These are phyloP conservation scores for Austroboletus novae-zelandiae DNA, from an alignment of 1,284 basidiomycete genomes.

Conservation along the genomic window DNA sequence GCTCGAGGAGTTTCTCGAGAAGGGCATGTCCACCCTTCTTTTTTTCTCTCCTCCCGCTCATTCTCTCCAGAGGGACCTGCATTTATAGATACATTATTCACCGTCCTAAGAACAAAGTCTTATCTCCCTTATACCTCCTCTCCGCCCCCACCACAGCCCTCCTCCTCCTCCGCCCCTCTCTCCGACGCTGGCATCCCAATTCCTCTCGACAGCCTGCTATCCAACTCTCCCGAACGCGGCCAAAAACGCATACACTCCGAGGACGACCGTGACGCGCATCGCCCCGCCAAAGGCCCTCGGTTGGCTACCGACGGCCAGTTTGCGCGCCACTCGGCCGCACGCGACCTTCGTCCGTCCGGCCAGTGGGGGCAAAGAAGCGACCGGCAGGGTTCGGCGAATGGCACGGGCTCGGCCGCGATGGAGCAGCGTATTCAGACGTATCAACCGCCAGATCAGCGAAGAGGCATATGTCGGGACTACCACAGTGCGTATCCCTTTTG, in stretches of 20 bases:
- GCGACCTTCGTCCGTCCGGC: conserved; percentile 40
- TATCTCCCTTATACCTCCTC: conserved; percentile 70
- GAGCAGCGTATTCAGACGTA: conserved; percentile 55
- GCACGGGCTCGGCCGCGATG: conserved; percentile 34
- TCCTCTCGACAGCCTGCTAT: conserved; percentile 63
- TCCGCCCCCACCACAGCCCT: conserved; percentile 30
- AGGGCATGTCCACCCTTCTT: conserved; percentile 49
- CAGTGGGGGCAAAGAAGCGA: conserved; percentile 39
- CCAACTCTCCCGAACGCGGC: conserved; percentile 50
- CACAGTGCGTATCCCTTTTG: conserved; percentile 62
- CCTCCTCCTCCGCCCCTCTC: conserved; percentile 37
- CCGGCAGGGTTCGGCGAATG: conserved; percentile 28
- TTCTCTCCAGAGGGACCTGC: conserved; percentile 57
- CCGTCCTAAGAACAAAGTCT: conserved; percentile 76
- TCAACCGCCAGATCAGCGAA: conserved; percentile 63
- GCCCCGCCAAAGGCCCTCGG: conserved; percentile 68
- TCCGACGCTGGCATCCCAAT: conserved; percentile 72
- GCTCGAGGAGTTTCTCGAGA: conserved; percentile 90
- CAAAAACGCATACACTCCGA: conserved; percentile 63
- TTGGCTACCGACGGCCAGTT: conserved; percentile 59
- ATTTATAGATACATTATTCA: conserved; percentile 86
- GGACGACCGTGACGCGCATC: conserved; percentile 56
- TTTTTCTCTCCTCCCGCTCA: neutral
- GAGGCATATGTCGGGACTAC: conserved; percentile 84
- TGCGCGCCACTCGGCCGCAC: conserved; percentile 53